Conservation (phyloP, 2,329 filamentous ascomycete species). For the Aspergillus ibericus region DNA sequence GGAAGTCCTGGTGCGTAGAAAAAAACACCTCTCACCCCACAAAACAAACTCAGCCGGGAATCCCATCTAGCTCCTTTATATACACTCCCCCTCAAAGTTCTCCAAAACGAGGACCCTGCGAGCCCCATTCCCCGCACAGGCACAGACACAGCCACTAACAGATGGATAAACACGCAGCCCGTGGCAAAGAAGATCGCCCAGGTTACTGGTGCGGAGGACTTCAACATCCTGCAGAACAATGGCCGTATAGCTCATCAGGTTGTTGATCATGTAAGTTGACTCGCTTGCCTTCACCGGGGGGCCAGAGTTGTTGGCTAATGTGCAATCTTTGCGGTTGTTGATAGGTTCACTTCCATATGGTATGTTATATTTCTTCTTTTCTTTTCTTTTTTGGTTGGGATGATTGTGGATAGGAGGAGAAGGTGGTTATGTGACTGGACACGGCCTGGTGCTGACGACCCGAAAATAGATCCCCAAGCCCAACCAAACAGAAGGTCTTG, state of each 20-base stretch:
- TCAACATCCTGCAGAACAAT: conserved; percentile 97
- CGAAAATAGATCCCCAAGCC: conserved; percentile 82
- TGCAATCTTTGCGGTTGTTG: not conserved
- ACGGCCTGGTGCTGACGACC: conserved; percentile 1
- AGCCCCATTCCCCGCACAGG: not conserved
- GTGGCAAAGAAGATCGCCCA: conserved; percentile 83
- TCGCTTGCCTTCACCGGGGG: not conserved
- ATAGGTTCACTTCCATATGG: conserved; percentile 91
- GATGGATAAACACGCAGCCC: conserved; percentile 49
- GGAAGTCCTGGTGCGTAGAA: conserved; percentile 71
- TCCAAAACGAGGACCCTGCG: not conserved
- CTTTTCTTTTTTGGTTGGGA: conserved; percentile 4
- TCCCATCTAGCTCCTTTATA: too few species aligned
- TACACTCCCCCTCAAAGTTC: too few species aligned
- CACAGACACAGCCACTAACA: not conserved
- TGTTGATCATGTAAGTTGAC: conserved; percentile 76
- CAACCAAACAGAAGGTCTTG: conserved; percentile 75
- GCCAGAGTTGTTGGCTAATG: not conserved
- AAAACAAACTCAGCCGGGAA: too few species aligned
- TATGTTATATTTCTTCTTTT: conserved; percentile 42
- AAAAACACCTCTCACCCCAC: too few species aligned
- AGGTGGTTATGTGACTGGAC: too few species aligned
- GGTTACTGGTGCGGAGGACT: conserved; percentile 74
- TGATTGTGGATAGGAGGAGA: not conserved
- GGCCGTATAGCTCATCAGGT: conserved; percentile 86